phyloP scores from a whole-genome alignment of 345 rosid genomes.

The Acer negundo region DNA sequence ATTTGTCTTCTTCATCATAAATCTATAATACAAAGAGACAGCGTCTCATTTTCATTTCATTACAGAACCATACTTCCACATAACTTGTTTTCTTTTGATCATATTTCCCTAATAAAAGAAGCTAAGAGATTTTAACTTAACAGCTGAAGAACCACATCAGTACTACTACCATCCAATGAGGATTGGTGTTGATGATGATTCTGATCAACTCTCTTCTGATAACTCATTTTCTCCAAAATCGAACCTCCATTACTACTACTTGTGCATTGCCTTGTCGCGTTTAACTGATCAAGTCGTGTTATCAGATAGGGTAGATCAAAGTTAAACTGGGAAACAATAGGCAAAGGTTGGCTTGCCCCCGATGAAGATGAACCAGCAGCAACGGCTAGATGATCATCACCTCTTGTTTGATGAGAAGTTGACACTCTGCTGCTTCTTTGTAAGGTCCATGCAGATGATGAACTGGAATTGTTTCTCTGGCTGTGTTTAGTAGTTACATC shows the following conservation, averaged over 20 bases:
- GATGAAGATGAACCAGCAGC: not conserved
- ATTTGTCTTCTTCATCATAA: too few relatives aligned
- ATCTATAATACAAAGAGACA: not conserved
- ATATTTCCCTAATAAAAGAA: not conserved
- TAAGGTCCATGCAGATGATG: conserved; percentile 15
- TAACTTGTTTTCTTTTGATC: not conserved
- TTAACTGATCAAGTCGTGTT: conserved; percentile 39
- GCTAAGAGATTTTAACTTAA: conserved; percentile 7
- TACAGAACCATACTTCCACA: too few relatives aligned
- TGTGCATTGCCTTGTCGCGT: conserved; percentile 11
- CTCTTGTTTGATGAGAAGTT: conserved; percentile 14
- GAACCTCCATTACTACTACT: not conserved
- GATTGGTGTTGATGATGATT: conserved; percentile 10
- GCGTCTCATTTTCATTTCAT: too few relatives aligned
- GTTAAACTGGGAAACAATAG: conserved; percentile 23
- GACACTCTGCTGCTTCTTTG: conserved; percentile 3
- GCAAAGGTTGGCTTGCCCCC: conserved; percentile 12
- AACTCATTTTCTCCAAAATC: conserved; percentile 4
- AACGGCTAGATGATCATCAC: conserved; percentile 1
- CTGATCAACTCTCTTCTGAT: conserved; percentile 13
- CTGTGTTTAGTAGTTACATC: conserved; percentile 11
- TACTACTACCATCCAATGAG: conserved; percentile 23
- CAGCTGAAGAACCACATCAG: conserved; percentile 32
- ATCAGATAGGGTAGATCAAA: conserved; percentile 45
- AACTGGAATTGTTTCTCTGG: conserved; percentile 1